These are phyloP conservation scores for Pythium rishiriense DNA, from an alignment of 352 stramenopile genomes.

Conservation along the genomic window DNA sequence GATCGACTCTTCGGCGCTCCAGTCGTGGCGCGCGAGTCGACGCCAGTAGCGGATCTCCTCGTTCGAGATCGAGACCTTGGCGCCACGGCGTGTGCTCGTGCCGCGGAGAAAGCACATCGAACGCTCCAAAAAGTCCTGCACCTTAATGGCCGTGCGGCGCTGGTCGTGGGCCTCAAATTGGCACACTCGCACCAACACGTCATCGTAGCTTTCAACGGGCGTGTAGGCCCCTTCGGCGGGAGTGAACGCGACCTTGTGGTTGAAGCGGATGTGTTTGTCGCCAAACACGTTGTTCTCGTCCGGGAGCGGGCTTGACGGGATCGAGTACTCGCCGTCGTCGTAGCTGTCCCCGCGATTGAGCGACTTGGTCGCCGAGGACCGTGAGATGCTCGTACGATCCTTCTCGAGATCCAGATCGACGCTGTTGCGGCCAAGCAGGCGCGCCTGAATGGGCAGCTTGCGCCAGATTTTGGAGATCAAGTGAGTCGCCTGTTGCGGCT, in stretches of 20 bases:
- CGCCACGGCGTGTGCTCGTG: constrained; percentile 64
- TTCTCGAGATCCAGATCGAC: constrained; percentile 33
- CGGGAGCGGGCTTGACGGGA: constrained; percentile 36
- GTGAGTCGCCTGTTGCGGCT: constrained; percentile 61
- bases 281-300: constrained; percentile 50
- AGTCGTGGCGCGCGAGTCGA: constrained; percentile 66
- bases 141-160: constrained; percentile 65
- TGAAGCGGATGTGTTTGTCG: constrained; percentile 55
- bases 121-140: constrained; percentile 78
- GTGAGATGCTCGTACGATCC: constrained; percentile 31
- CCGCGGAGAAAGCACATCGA: constrained; percentile 70
- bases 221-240: constrained; percentile 41
- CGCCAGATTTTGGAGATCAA: constrained; percentile 82
- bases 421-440: constrained; percentile 35
- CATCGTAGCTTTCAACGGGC: constrained; percentile 73
- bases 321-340: constrained; percentile 24
- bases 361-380: constrained; percentile 28
- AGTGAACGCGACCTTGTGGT: constrained; percentile 30
- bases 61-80: constrained; percentile 77
- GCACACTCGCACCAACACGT: constrained; percentile 73
- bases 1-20: constrained; percentile 54
- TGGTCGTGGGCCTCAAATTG: constrained; percentile 66
- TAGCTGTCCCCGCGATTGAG: constrained; percentile 10
- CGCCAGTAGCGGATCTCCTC: constrained; percentile 84
- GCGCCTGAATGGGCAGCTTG: constrained; percentile 74